These are phyloP conservation scores for Acanthamoeba triangularis DNA, from an alignment of 208 protist species.

Conservation along the genomic window DNA sequence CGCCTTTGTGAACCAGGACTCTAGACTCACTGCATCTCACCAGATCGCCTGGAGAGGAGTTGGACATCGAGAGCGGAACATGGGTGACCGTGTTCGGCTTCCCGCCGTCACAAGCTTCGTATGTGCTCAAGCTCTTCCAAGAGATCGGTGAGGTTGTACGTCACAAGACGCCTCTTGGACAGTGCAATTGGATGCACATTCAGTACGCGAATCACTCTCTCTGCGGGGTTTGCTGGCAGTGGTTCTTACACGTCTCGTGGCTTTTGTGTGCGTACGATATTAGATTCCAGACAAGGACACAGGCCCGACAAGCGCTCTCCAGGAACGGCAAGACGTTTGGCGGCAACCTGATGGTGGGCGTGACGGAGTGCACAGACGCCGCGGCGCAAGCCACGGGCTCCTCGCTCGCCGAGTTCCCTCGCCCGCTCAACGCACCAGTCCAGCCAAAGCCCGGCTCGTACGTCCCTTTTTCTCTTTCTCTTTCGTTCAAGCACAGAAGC, in stretches of 20 bases:
- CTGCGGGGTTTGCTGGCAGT: neutral
- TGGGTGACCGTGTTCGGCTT: slow-evolving; percentile 72
- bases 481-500: neutral
- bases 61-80: slow-evolving; percentile 11
- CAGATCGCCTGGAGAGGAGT: slow-evolving; percentile 4
- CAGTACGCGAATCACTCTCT: neutral
- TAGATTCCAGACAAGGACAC: slow-evolving; percentile 41
- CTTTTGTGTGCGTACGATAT: neutral
- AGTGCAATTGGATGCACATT: slow-evolving; percentile 69
- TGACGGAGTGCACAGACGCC: slow-evolving; percentile 31
- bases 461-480: neutral
- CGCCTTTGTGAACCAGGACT: neutral
- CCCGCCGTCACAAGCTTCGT: slow-evolving; percentile 25
- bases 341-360: slow-evolving; percentile 56
- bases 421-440: slow-evolving; percentile 22
- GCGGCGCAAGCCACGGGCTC: slow-evolving; percentile 5
- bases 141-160: slow-evolving; percentile 57
- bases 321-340: slow-evolving; percentile 52
- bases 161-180: neutral
- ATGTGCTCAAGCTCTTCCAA: slow-evolving; percentile 50
- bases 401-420: slow-evolving; percentile 44
- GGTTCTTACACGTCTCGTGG: neutral
- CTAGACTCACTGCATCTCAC: neutral
- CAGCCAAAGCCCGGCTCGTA: slow-evolving; percentile 30
- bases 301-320: slow-evolving; percentile 30